Conservation (phyloP, 331 rosid genomes). For the Stylosanthes scabra region DNA sequence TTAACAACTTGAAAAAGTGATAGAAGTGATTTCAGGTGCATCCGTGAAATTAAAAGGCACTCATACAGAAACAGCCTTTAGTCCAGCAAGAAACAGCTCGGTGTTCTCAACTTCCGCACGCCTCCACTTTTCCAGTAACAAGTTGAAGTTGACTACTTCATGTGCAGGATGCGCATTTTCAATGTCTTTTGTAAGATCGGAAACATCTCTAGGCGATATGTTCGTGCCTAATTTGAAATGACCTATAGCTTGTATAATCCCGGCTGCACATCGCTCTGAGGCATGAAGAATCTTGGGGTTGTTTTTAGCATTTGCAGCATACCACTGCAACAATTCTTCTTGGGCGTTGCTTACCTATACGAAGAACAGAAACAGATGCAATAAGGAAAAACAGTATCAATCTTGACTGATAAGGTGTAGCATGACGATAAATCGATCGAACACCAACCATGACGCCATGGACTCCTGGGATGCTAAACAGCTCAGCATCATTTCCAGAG, state of each 20-base stretch:
- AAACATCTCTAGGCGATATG: slow-evolving; percentile 74
- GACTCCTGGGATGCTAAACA: slow-evolving; percentile 90
- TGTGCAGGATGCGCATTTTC: slow-evolving; percentile 53
- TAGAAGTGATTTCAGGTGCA: slow-evolving; percentile 3
- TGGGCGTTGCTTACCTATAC: slow-evolving; percentile 96
- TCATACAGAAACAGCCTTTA: slow-evolving; percentile 62
- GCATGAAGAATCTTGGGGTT: slow-evolving; percentile 91
- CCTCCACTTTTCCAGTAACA: slow-evolving; percentile 86
- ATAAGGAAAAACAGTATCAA: slow-evolving; percentile 16
- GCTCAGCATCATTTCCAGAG: slow-evolving; percentile 98
- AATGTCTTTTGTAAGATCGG: slow-evolving; percentile 48
- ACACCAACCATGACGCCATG: slow-evolving; percentile 93
- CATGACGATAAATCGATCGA: slow-evolving; percentile 32
- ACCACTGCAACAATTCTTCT: slow-evolving; percentile 95
- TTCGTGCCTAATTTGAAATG: slow-evolving; percentile 84
- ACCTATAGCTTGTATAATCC: slow-evolving; percentile 94
- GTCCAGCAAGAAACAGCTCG: slow-evolving; percentile 54
- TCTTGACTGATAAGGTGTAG: slow-evolving; percentile 17
- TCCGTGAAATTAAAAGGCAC: not conserved
- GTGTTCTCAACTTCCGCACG: slow-evolving; percentile 79
- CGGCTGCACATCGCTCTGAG: slow-evolving; percentile 93
- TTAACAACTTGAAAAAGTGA: slow-evolving; percentile 4
- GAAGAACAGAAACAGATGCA: slow-evolving; percentile 36
- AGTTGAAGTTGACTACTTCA: slow-evolving; percentile 63
- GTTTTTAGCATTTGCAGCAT: slow-evolving; percentile 79